Percentiles rank a stretch among this genome's conserved stretches.
These are phyloP conservation scores for Elongisporangium undulatum DNA, from an alignment of 352 stramenopile genomes.

Conservation along the genomic window DNA sequence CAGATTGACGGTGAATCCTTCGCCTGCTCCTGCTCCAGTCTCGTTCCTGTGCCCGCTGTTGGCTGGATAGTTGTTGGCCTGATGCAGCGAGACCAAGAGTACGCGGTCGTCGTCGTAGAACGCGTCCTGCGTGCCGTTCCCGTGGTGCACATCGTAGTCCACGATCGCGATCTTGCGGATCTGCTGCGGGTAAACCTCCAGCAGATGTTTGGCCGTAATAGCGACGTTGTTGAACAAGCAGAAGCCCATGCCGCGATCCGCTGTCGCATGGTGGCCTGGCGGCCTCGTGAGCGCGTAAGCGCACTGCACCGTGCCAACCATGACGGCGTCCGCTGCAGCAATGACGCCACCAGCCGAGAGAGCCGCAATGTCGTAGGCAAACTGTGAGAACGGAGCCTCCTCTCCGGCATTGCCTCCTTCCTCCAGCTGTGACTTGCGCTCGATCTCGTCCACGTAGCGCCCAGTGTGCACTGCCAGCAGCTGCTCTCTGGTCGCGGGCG, in stretches of 20 bases:
- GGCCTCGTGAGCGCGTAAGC: constrained; percentile 67
- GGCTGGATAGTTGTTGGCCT: constrained; percentile 80
- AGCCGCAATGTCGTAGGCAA: constrained; percentile 66
- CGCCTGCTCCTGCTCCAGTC: constrained; percentile 27
- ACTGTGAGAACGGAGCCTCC: constrained; percentile 66
- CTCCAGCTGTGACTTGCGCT: constrained; percentile 37
- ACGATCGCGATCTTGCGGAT: constrained; percentile 92
- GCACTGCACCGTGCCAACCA: constrained; percentile 27
- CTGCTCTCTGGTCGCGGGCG: constrained; percentile 34
- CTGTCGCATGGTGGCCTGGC: constrained; percentile 66
- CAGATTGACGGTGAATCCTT: constrained; percentile 79
- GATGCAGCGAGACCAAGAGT: constrained; percentile 76
- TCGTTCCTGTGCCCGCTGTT: constrained; percentile 41
- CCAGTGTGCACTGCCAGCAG: constrained; percentile 54
- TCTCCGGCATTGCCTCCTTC: constrained; percentile 71
- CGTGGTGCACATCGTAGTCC: constrained; percentile 95
- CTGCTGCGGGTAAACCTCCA: constrained; percentile 47
- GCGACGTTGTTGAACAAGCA: constrained; percentile 73
- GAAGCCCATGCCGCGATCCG: constrained; percentile 59
- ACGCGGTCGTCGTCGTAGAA: constrained; percentile 76
- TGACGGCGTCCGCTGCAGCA: constrained; percentile 49
- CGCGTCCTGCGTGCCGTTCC: constrained; percentile 94
- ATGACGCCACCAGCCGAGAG: constrained; percentile 70
- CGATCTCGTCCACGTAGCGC: constrained; percentile 48
- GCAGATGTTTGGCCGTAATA: constrained; percentile 46